Evolutionary conservation across 805 yeast genomes (phyloP).

Genomic region (Candida pseudofarinosa): DNA sequence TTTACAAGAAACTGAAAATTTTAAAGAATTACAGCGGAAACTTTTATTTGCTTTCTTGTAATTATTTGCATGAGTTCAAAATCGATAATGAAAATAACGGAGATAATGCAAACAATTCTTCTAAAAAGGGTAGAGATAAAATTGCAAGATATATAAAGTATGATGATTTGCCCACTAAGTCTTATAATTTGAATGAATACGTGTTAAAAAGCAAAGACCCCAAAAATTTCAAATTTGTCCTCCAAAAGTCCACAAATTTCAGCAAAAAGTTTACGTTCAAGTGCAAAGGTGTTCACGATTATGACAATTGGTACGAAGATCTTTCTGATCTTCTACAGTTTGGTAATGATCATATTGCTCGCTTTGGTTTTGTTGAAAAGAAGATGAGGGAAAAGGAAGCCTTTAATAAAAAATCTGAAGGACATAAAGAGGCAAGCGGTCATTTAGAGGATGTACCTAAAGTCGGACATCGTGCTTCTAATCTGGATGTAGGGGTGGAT

Average conservation of each 20-base stretch:
- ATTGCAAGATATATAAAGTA: constrained; percentile 39
- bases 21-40: constrained; percentile 34
- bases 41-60: constrained; percentile 39
- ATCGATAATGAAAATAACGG: constrained; percentile 19
- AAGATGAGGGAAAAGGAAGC: constrained; percentile 27
- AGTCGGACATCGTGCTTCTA: neutral
- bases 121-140: constrained; percentile 24
- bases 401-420: neutral
- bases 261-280: constrained; percentile 37
- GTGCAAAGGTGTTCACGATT: constrained; percentile 42
- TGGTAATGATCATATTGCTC: constrained; percentile 40
- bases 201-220: constrained; percentile 29
- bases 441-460: neutral
- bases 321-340: constrained; percentile 49
- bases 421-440: neutral
- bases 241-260: constrained; percentile 23
- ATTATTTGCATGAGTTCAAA: constrained; percentile 41
- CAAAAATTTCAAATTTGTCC: constrained; percentile 29
- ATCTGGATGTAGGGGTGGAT: neutral
- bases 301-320: constrained; percentile 52
- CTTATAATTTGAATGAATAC: constrained; percentile 40
- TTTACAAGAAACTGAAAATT: constrained; percentile 39
- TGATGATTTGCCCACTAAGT: constrained; percentile 36
- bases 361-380: constrained; percentile 46
- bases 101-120: constrained; percentile 5